Percentiles rank a stretch among this genome's conserved stretches.
These are phyloP conservation scores for Fusarium neocosmosporiellum DNA, from an alignment of 2,329 filamentous ascomycete species.

Conservation along the genomic window DNA sequence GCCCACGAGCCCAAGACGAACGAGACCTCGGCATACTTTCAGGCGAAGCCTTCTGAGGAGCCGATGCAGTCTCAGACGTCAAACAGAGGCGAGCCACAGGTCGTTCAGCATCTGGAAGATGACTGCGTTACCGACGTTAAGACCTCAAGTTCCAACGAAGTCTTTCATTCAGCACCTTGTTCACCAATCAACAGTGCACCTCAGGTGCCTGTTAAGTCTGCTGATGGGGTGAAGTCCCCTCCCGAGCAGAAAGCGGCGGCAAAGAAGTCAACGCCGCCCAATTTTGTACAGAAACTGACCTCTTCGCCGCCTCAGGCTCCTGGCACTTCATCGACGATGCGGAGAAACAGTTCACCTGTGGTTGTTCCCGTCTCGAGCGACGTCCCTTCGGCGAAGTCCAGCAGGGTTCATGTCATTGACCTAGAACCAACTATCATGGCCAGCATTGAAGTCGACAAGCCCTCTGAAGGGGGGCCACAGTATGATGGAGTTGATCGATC, in stretches of 20 bases:
- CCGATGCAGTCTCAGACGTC: slow-evolving; percentile 13
- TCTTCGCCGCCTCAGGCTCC: slow-evolving; percentile 14
- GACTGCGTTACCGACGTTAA: slow-evolving; percentile 33
- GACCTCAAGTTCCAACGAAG: slow-evolving; percentile 29
- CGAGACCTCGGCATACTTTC: slow-evolving; percentile 26
- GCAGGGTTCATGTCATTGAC: slow-evolving; percentile 11
- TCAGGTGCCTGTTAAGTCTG: slow-evolving; percentile 23
- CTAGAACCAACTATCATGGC: slow-evolving; percentile 9
- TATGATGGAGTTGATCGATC: slow-evolving; percentile 50
- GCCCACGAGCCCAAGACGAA: slow-evolving; percentile 1
- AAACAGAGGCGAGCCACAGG: slow-evolving; percentile 23
- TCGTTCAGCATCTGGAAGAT: slow-evolving; percentile 31
- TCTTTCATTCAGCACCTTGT: slow-evolving; percentile 36
- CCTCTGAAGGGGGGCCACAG: slow-evolving; percentile 23
- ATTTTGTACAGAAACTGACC: slow-evolving; percentile 31
- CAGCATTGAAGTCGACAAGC: slow-evolving; percentile 36
- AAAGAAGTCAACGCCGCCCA: slow-evolving; percentile 3
- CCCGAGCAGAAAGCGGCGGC: neutral
- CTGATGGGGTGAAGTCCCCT: slow-evolving; percentile 5
- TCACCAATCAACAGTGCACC: slow-evolving; percentile 29
- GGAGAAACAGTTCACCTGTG: slow-evolving; percentile 17
- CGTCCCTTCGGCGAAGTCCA: neutral
- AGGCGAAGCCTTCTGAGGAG: slow-evolving; percentile 6
- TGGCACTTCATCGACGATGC: slow-evolving; percentile 20
- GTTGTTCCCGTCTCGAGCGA: neutral